Base-by-base conservation (phyloP, 768 basidiomycete species). In the Grammothele lineata region DNA sequence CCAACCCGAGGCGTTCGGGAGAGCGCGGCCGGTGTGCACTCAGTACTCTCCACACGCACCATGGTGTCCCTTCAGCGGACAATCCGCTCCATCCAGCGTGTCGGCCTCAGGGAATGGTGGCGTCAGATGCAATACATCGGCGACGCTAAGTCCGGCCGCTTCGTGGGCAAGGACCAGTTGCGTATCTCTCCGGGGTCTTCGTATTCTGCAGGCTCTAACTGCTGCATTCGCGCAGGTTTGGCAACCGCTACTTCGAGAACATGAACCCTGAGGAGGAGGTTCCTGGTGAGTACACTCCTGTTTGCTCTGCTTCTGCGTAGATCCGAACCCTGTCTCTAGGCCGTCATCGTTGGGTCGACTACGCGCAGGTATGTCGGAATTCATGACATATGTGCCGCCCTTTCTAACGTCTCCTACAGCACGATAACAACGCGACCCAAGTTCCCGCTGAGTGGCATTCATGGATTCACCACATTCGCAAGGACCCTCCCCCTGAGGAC, bases 271-370 rank as follows among this genome's bases (percentile, higher is more conserved):
- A 84, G 54, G 87, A 95, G 57, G 93, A 97, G 64, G 67, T 94
- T 37, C 93, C 93, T 45, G 92, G 92, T 89, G 51, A 32, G 78
- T 67, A n/a, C n/a, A n/a, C n/a, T n/a, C n/a, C n/a, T n/a, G n/a
- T n/a, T n/a, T n/a, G n/a, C n/a, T n/a, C n/a, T n/a, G n/a, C n/a
- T n/a, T n/a, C n/a, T n/a, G n/a, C n/a, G n/a, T n/a, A n/a, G n/a
- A n/a, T n/a, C n/a, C n/a, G n/a, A n/a, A n/a, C n/a, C n/a, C n/a
- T n/a, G 7, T 30, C 27, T 14, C 8, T 7, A 90, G 93, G 94
- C 59, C 89, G 95, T 57, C 92, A 96, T 63, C 81, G 95, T 66
- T 98, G 95, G 95, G 83, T 98, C 35, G 95, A 98, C 70, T 92
- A 78, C 60, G 77, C 85, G 15, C 92, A 96, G 72, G 89, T 90